Percentiles rank a stretch among this genome's conserved stretches.
Evolutionary conservation across 352 stramenopile species (phyloP).

Genomic region (Pythium utonaiense): DNA sequence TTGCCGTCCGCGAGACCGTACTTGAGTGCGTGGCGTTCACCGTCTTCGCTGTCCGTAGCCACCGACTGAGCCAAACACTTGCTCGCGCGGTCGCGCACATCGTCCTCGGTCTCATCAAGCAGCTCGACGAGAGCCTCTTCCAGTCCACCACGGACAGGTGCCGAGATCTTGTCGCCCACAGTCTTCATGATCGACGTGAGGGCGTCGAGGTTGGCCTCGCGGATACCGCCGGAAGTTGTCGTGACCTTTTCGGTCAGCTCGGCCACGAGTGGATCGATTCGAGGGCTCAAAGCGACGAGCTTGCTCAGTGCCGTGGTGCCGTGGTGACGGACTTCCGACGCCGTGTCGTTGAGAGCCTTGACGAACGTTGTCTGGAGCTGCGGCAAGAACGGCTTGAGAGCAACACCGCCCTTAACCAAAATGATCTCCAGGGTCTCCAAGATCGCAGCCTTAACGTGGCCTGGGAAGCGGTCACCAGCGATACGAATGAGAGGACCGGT

Average conservation of each 20-base stretch:
- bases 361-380: conserved; percentile 99
- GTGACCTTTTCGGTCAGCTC: conserved; percentile 89
- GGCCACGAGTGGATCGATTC: conserved; percentile 95
- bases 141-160: conserved; percentile 37
- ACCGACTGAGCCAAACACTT: conserved; percentile 67
- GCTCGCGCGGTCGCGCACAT: conserved; percentile 55
- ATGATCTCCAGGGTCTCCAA: conserved; percentile 96
- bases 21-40: conserved; percentile 31
- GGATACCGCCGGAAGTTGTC: conserved; percentile 62
- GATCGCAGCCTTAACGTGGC: conserved; percentile 98
- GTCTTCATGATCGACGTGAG: conserved; percentile 56
- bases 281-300: conserved; percentile 92
- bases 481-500: conserved; percentile 98
- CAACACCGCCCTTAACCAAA: conserved; percentile 94
- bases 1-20: conserved; percentile 47
- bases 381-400: conserved; percentile 98
- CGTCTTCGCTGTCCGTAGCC: conserved; percentile 37
- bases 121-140: conserved; percentile 67
- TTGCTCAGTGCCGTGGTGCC: conserved; percentile 91
- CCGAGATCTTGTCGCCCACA: conserved; percentile 73
- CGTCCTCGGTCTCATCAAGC: conserved; percentile 62
- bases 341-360: conserved; percentile 98
- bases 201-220: conserved; percentile 75
- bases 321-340: conserved; percentile 88
- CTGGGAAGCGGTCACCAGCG: conserved; percentile 97